Base-by-base conservation (phyloP, 108 stramenopile genomes). In the Cyclotella atomus region DNA sequence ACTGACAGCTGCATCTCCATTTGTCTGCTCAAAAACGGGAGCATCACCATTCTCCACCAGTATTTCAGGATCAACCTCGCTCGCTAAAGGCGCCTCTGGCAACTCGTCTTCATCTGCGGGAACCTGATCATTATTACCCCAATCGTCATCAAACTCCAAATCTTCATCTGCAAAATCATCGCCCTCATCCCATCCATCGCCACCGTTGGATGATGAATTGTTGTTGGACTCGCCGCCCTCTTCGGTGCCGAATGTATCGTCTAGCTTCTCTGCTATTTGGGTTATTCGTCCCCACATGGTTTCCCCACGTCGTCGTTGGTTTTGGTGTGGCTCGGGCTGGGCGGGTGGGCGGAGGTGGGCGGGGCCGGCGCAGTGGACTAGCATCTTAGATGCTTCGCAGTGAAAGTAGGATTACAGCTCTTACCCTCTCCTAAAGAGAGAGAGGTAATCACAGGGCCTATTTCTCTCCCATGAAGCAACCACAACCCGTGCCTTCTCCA, bases 201-300 rank as follows among this genome's bases (percentile, higher is more conserved):
- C 73, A 29, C 55, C 54, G 36, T 43, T 35, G 35, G 15, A 20
- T 4, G 33, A 23, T 9, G 63, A 43, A 34, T 28, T 10, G 23
- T 14, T 54, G 60, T 49, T 41, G 32, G 34, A 21, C 9, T 12
- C 43, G 35, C 41, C 24, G 52, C 27, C 71, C 1, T 63, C 62
- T 33, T 43, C 52, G 20, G 32, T 32, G 65, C 47, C 66, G 34
- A 67, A 75, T 46, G 44, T 71, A 43, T 61, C 64, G 35, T 78
- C 77, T 30, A 78, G 63, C 43, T 71, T 57, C 50, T 71, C 77
- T 35, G 78, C 67, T 43, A 79, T 33, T 49, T 79, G 56, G 50
- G 78, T 68, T 3, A 79, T 56, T 1, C 60, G 56, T 46, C 78
- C 71, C 78, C 78, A 79, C 78, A 79, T 79, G 50, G 29, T 65